Conservation (phyloP, 2,329 filamentous ascomycete genomes). For the Dactylellina haptotyla region DNA sequence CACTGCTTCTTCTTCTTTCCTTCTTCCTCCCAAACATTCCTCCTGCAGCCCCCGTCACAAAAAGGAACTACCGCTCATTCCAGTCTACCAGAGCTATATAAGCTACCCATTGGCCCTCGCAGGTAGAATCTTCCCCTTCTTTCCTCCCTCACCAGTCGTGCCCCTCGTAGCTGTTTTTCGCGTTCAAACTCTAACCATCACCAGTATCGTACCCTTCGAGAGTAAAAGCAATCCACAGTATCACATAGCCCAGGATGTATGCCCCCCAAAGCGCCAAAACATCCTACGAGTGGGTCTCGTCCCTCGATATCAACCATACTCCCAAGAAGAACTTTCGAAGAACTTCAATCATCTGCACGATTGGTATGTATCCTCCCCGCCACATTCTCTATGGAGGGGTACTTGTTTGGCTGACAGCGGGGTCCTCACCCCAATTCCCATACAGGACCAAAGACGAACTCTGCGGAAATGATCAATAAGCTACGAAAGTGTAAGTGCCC, state of each 20-base stretch:
- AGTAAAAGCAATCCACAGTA: background rate
- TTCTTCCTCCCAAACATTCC: background rate
- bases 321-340: slow-evolving; percentile 91
- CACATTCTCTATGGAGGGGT: slow-evolving; percentile 9
- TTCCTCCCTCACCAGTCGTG: background rate
- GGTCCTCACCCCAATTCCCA: background rate
- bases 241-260: slow-evolving; percentile 35
- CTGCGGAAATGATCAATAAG: slow-evolving; percentile 93
- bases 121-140: background rate
- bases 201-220: background rate
- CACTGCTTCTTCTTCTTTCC: background rate
- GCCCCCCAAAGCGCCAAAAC: slow-evolving; percentile 53
- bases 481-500: slow-evolving; percentile 73
- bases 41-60: slow-evolving; percentile 33
- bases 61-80: slow-evolving; percentile 39
- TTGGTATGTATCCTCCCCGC: slow-evolving; percentile 68
- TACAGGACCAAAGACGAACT: slow-evolving; percentile 94
- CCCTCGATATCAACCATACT: slow-evolving; percentile 87
- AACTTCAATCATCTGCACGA: slow-evolving; percentile 98
- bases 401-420: slow-evolving; percentile 39
- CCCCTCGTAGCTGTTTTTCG: background rate
- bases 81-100: slow-evolving; percentile 24
- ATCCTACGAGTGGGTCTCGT: slow-evolving; percentile 70
- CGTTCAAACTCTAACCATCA: slow-evolving; percentile 27
- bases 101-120: slow-evolving; percentile 32